phyloP scores from a whole-genome alignment of 352 stramenopile genomes.

The Phytophthora vignae region DNA sequence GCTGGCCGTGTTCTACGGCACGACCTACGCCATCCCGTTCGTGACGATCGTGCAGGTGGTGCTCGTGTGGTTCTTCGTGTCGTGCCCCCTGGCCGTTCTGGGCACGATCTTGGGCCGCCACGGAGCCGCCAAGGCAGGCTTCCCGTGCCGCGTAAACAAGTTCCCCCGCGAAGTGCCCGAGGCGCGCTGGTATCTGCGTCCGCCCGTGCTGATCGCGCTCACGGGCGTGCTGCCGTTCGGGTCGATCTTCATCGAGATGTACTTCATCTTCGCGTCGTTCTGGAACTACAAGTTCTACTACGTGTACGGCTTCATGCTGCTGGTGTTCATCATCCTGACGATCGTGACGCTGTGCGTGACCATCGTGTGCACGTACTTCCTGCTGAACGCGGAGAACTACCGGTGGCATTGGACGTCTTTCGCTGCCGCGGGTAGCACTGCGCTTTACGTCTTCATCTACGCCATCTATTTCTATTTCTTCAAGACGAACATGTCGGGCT shows the following conservation, averaged over 20 bases:
- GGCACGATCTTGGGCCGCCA: constrained; percentile 98
- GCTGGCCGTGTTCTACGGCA: constrained; percentile 82
- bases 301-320: constrained; percentile 99
- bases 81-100: constrained; percentile 95
- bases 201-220: constrained; percentile 92
- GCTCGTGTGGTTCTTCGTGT: constrained; percentile 98
- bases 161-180: constrained; percentile 92
- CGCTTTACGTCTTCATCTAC: constrained; percentile 99
- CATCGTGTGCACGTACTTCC: constrained; percentile 99
- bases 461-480: constrained; percentile 99
- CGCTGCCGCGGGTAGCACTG: constrained; percentile 92
- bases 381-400: constrained; percentile 99
- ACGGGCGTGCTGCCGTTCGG: constrained; percentile 98
- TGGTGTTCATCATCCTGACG: constrained; percentile 97
- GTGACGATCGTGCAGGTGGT: constrained; percentile 92
- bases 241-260: constrained; percentile 99
- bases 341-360: constrained; percentile 98
- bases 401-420: constrained; percentile 99
- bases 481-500: constrained; percentile 99
- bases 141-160: constrained; percentile 96
- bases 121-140: constrained; percentile 87
- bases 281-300: constrained; percentile 99
- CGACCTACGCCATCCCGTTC: constrained; percentile 88
- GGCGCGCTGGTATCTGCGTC: constrained; percentile 83
- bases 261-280: constrained; percentile 99